These are phyloP conservation scores for Staphylotrichum tortipilum DNA, from an alignment of 495 filamentous ascomycete species.

Conservation along the genomic window DNA sequence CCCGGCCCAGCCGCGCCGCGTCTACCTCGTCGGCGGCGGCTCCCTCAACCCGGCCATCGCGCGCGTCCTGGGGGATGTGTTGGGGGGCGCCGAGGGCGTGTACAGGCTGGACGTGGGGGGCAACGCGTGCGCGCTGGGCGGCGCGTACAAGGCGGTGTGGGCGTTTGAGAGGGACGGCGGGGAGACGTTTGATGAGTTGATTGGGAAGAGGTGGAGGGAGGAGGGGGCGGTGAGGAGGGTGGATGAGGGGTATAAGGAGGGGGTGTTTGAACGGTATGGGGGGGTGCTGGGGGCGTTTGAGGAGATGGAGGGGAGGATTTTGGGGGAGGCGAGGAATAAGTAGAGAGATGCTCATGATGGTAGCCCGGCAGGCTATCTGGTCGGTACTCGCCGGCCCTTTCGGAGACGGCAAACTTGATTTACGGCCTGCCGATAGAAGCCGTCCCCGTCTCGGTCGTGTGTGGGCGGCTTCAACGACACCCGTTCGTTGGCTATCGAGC, in stretches of 20 bases:
- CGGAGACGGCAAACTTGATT: no score
- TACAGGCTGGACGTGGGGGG: conserved; percentile 91
- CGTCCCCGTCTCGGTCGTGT: no score
- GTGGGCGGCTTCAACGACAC: no score
- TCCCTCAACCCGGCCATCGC: conserved; percentile 82
- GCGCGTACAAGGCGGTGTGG: conserved; percentile 97
- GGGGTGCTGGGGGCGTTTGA: conserved; percentile 67
- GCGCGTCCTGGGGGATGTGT: conserved; percentile 68
- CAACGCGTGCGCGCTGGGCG: conserved; percentile 89
- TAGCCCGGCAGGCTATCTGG: no score
- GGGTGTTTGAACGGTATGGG: conserved; percentile 67
- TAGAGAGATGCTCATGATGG: no score
- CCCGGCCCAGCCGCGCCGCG: conserved; percentile 74
- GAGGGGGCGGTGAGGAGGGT: conserved; percentile 73
- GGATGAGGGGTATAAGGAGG: conserved; percentile 68
- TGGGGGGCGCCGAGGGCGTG: conserved; percentile 82
- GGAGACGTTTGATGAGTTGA: conserved; percentile 80
- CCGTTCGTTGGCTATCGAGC: no score
- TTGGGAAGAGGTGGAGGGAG: conserved; percentile 77
- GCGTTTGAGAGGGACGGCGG: conserved; percentile 58
- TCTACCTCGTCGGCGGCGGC: conserved; percentile 92
- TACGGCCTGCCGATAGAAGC: no score
- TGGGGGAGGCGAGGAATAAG: conserved; percentile 44
- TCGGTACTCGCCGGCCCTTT: no score
- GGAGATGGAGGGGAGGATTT: conserved; percentile 62